Percentiles rank a stretch among this genome's conserved stretches.
Conservation (phyloP, 352 stramenopile genomes). For the Pythium monospermum region DNA sequence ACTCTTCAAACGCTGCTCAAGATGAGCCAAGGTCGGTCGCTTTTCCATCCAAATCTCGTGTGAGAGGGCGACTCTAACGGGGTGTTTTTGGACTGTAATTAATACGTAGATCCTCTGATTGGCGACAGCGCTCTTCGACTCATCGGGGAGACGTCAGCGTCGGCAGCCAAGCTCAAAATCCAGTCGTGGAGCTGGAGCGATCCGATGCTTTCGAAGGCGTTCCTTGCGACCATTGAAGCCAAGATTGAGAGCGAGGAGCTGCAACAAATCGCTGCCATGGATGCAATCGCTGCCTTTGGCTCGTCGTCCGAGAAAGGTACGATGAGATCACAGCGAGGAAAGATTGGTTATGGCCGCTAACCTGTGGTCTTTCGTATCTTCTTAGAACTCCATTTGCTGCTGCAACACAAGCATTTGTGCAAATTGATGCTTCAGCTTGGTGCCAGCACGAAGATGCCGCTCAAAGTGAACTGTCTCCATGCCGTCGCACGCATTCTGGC, state of each 20-base stretch:
- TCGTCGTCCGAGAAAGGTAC: conserved; percentile 77
- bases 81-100: too few species aligned
- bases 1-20: conserved; percentile 54
- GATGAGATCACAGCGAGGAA: too few species aligned
- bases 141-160: conserved; percentile 73
- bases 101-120: conserved; percentile 58
- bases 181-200: conserved; percentile 77
- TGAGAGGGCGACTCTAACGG: too few species aligned
- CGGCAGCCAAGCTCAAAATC: conserved; percentile 54
- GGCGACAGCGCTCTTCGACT: conserved; percentile 68
- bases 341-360: too few species aligned
- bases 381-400: conserved; percentile 59
- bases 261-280: conserved; percentile 82
- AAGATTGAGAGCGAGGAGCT: conserved; percentile 69
- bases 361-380: background rate
- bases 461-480: conserved; percentile 77
- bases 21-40: conserved; percentile 54
- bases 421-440: conserved; percentile 52
- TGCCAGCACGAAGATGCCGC: conserved; percentile 54
- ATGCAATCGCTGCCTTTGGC: conserved; percentile 72
- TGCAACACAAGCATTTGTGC: conserved; percentile 67
- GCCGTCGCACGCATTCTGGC: conserved; percentile 55
- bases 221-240: conserved; percentile 63
- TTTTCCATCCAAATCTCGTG: too few species aligned
- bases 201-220: conserved; percentile 66